phyloP scores from a whole-genome alignment of 1,284 basidiomycete species.

The Macrocystidia cucumis region DNA sequence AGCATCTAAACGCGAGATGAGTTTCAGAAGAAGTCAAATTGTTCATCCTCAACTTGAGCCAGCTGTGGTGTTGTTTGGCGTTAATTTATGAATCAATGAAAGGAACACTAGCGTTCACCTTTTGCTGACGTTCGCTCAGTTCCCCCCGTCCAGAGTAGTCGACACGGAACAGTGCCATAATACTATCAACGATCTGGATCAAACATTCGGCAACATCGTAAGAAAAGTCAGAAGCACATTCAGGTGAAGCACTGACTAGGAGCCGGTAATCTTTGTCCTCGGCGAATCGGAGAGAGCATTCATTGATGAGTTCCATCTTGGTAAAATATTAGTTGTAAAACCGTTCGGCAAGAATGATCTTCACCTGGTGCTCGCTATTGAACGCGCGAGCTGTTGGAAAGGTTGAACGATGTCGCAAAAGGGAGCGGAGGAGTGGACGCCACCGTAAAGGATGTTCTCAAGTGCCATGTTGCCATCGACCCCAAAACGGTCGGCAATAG shows the following conservation, averaged over 20 bases:
- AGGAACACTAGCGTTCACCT: constrained; percentile 37
- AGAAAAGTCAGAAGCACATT: neutral
- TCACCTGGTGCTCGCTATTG: constrained; percentile 82
- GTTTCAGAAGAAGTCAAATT: constrained; percentile 2
- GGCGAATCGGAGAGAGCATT: constrained; percentile 75
- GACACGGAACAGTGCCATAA: constrained; percentile 92
- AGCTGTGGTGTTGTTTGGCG: constrained; percentile 42
- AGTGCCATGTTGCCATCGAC: constrained; percentile 83
- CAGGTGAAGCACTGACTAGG: constrained; percentile 33
- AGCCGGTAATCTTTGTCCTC: constrained; percentile 78
- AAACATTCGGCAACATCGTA: constrained; percentile 4
- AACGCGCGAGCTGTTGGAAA: constrained; percentile 57
- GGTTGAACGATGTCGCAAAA: neutral
- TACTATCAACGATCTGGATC: constrained; percentile 80
- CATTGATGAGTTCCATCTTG: constrained; percentile 83
- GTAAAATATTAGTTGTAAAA: constrained; percentile 7
- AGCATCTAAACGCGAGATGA: constrained; percentile 56
- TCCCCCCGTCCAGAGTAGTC: constrained; percentile 91
- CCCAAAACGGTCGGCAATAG: constrained; percentile 87
- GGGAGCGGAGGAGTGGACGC: no score
- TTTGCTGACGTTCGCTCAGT: constrained; percentile 87
- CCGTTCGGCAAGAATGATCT: neutral
- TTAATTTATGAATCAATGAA: neutral
- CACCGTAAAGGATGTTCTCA: constrained; percentile 85
- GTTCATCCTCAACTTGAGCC: constrained; percentile 40